These are phyloP conservation scores for Paramecium bursaria DNA, from an alignment of 73 alveolate species.

Conservation along the genomic window DNA sequence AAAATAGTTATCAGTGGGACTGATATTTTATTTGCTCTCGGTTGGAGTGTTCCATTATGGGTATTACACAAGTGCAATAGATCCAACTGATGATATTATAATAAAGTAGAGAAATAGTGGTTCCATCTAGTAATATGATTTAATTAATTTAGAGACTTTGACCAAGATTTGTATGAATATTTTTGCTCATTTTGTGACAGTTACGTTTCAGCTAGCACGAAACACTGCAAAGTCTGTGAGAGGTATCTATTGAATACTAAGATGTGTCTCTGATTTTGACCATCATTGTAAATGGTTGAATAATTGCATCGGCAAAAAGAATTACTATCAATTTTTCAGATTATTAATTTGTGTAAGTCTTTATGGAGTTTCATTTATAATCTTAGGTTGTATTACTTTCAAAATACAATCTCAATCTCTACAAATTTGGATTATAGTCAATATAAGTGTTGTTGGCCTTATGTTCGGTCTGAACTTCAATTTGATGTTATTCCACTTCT, in stretches of 20 bases:
- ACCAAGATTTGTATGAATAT: constrained; percentile 43
- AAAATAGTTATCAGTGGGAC: constrained; percentile 16
- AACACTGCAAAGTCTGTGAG: constrained; percentile 67
- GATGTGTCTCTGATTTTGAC: constrained; percentile 70
- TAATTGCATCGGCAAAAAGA: constrained; percentile 67
- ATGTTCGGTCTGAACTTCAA: constrained; percentile 14
- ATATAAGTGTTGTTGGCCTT: constrained; percentile 17
- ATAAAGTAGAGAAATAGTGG: neutral
- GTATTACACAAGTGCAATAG: neutral
- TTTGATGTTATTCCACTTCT: constrained; percentile 33
- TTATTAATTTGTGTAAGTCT: constrained; percentile 27
- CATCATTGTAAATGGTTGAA: constrained; percentile 72
- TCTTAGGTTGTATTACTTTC: neutral
- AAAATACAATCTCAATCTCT: neutral
- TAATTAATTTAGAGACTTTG: neutral
- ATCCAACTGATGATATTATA: constrained; percentile 55
- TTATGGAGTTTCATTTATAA: constrained; percentile 28
- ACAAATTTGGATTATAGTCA: constrained; percentile 2
- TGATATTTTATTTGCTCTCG: constrained; percentile 11
- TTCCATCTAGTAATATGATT: neutral
- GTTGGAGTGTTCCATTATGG: constrained; percentile 20
- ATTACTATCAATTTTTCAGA: constrained; percentile 46
- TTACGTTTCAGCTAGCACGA: constrained; percentile 41
- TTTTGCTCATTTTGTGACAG: constrained; percentile 58
- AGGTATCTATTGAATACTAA: constrained; percentile 37